Evolutionary conservation across 345 rosid genomes (phyloP).

Genomic region (Brassica napus): DNA sequence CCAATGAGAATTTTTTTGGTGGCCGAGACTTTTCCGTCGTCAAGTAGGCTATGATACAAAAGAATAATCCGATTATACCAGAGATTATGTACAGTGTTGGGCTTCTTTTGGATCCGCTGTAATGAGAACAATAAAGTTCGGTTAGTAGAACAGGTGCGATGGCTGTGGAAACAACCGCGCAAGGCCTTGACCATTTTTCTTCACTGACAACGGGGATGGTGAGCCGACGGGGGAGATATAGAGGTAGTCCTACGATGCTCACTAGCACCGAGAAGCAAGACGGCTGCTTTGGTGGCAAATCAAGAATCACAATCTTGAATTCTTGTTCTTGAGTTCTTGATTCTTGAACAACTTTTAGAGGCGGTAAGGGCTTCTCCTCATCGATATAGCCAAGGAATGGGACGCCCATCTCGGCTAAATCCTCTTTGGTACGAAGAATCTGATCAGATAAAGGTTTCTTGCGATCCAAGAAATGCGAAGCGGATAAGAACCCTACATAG

Average conservation of each 20-base stretch:
- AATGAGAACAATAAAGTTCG: conserved; percentile 50
- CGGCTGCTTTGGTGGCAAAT: conserved; percentile 2
- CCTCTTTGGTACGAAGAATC: conserved; percentile 34
- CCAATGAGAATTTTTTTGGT: conserved; percentile 57
- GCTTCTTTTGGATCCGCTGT: conserved; percentile 27
- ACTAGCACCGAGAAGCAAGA: conserved; percentile 40
- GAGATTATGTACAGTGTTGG: conserved; percentile 53
- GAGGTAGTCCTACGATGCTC: conserved; percentile 59
- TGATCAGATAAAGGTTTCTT: conserved; percentile 34
- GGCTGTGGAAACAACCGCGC: conserved; percentile 60
- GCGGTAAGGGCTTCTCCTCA: conserved; percentile 37
- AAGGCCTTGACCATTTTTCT: conserved; percentile 74
- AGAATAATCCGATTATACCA: conserved; percentile 40
- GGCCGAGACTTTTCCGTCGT: conserved; percentile 62
- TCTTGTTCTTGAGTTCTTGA: conserved; percentile 31
- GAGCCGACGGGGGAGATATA: conserved; percentile 73
- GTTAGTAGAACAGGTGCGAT: conserved; percentile 68
- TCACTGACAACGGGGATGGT: conserved; percentile 73
- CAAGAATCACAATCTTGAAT: conserved; percentile 23
- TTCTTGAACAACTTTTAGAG: conserved; percentile 37
- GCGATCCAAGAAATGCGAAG: conserved; percentile 39
- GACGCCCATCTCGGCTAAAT: conserved; percentile 39
- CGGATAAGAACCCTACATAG: conserved; percentile 64
- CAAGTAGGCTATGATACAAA: conserved; percentile 55
- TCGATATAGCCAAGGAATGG: conserved; percentile 30